A percentile compares a stretch with the other conserved stretches of the same genome.
Evolutionary conservation across 2,329 filamentous ascomycete genomes (phyloP).

Genomic region (Alternaria tenuissima): DNA sequence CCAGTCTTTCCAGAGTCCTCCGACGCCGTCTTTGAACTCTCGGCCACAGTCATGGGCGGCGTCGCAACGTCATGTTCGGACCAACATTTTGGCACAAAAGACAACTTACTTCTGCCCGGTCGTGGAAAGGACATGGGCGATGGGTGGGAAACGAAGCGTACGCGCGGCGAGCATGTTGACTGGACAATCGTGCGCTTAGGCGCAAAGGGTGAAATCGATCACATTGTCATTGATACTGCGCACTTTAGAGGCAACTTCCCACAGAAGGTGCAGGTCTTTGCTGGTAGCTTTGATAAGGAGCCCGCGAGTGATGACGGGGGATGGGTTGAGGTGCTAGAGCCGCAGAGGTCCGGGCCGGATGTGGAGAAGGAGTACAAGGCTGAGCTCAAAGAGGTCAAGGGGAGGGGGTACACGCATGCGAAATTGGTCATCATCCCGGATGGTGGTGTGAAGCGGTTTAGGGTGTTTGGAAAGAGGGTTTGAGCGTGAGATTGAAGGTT

Average conservation of each 20-base stretch:
- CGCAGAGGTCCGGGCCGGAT: constrained; percentile 76
- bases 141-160: constrained; percentile 85
- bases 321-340: constrained; percentile 72
- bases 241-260: constrained; percentile 87
- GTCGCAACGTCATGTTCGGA: constrained; percentile 80
- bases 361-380: constrained; percentile 71
- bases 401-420: constrained; percentile 76
- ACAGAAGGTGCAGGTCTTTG: constrained; percentile 73
- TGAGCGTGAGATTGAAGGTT: background rate
- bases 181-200: constrained; percentile 83
- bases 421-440: constrained; percentile 95
- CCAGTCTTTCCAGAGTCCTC: constrained; percentile 76
- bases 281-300: constrained; percentile 66
- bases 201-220: constrained; percentile 69
- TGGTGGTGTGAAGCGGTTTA: constrained; percentile 87
- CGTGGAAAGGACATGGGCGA: constrained; percentile 86
- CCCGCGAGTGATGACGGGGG: constrained; percentile 64
- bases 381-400: constrained; percentile 59
- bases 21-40: constrained; percentile 75
- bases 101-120: constrained; percentile 80
- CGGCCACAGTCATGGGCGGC: constrained; percentile 79
- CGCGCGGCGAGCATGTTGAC: constrained; percentile 76
- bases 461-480: constrained; percentile 70
- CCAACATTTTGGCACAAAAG: constrained; percentile 83
- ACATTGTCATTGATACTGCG: constrained; percentile 78